Base-by-base conservation (phyloP, 148 eudicot species). In the Camellia sinensis region DNA sequence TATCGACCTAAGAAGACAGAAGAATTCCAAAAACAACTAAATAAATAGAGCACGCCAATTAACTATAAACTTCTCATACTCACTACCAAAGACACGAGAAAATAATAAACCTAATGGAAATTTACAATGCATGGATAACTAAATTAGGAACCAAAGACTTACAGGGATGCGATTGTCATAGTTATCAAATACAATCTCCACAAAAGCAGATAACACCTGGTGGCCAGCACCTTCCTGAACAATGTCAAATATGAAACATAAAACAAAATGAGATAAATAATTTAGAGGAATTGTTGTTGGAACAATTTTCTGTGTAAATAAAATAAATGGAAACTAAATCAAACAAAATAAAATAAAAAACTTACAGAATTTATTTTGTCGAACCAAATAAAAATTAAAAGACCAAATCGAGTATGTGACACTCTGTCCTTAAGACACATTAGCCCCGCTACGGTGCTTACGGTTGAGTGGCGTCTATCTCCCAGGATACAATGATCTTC, bases 111-210 rank as follows among this genome's bases (percentile, higher is more conserved):
- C 54, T 52, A 21, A 53, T 4, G 46, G 14, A 13, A 57, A 61
- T 46, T 7, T 22, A 79, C 67, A 59, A 63, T 61, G 10, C 14
- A 61, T 14, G 17, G 57, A 63, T 21, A 5, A 72, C 66, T 14
- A 19, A 3, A 7, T 57, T 3, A 78, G 37, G 37, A 80, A 71
- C 44, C 45, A 76, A 56, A 2, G 48, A 60, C 77, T 81, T 92
- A 96, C 99, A 83, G 99, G 99, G 53, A 96, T 91, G 74, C 99
- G 92, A 71, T 94, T 94, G 87, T 96, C 99, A 21, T 90, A 79
- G 83, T 96, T 96, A 82, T 96, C 99, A 81, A 96, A 94, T 71
- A 96, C 99, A 62, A 96, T 96, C 94, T 96, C 99, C 80, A 96
- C 99, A 79, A 96, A 96, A 62, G 99, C 99, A 79, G 98, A 91